Evolutionary conservation across 2,329 filamentous ascomycete genomes (phyloP).

Genomic region (Lasiodiplodia sp.): DNA sequence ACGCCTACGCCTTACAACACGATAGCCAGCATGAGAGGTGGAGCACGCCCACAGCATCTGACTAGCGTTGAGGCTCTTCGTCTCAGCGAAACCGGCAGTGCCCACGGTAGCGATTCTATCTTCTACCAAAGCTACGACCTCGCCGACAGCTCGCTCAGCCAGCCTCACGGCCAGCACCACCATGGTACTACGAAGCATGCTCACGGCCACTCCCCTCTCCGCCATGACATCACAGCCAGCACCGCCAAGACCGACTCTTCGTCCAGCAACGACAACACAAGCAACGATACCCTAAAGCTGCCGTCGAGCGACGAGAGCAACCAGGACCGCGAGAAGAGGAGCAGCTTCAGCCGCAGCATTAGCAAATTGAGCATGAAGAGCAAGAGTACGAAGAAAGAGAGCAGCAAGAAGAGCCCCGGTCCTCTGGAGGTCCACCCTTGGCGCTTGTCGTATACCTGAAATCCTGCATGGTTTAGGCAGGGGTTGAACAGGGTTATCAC

Average conservation of each 20-base stretch:
- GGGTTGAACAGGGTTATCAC: neutral
- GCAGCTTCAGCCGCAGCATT: neutral
- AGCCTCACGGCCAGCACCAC: neutral
- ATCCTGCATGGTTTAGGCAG: neutral
- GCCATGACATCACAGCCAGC: neutral
- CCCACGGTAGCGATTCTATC: too few relatives aligned
- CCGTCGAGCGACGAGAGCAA: neutral
- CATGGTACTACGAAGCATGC: neutral
- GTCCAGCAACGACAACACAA: neutral
- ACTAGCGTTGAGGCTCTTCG: neutral
- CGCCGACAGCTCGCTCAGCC: too few relatives aligned
- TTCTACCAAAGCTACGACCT: neutral
- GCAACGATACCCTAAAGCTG: neutral
- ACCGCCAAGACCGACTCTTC: neutral
- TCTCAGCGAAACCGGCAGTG: neutral
- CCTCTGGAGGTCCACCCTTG: slow-evolving; percentile 17
- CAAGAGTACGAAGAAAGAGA: neutral
- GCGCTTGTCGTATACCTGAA: slow-evolving; percentile 13
- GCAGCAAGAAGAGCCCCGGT: neutral
- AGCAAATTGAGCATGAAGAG: neutral
- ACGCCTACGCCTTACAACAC: neutral
- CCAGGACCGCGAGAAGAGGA: neutral
- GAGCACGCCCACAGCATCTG: neutral
- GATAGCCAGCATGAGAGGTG: neutral
- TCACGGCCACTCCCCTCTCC: neutral